Conservation (phyloP, 768 basidiomycete genomes). For the Hemileccinum rubropunctum region DNA sequence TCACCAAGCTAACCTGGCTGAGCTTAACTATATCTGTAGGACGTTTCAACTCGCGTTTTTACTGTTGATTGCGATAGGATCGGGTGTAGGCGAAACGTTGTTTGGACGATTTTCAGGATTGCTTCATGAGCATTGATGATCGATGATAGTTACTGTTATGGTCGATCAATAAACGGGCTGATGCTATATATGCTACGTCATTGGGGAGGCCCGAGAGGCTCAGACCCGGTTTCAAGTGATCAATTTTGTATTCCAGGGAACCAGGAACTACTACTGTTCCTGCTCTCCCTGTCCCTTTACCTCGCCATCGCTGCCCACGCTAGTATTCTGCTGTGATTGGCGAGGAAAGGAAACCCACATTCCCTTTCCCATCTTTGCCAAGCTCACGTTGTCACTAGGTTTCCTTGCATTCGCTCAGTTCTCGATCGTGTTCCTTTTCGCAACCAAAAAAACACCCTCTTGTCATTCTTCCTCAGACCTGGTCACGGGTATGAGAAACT, state of each 20-base stretch:
- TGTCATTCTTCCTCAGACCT: constrained; percentile 44
- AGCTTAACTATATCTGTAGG: constrained; percentile 38
- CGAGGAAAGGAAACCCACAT: too few relatives aligned
- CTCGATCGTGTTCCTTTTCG: constrained; percentile 54
- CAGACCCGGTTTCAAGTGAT: too few relatives aligned
- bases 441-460: constrained; percentile 55
- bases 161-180: too few relatives aligned
- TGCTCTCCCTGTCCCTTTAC: too few relatives aligned
- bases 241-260: too few relatives aligned
- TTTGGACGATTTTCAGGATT: constrained; percentile 48
- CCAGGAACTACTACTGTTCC: too few relatives aligned
- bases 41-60: constrained; percentile 64
- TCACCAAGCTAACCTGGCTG: background rate
- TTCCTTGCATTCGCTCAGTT: constrained; percentile 61
- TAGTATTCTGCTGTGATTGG: too few relatives aligned
- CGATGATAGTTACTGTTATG: too few relatives aligned
- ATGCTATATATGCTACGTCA: too few relatives aligned
- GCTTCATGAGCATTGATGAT: constrained; percentile 15
- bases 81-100: constrained; percentile 62
- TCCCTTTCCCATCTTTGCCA: background rate
- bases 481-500: constrained; percentile 53
- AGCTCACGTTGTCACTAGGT: constrained; percentile 31
- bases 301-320: too few relatives aligned
- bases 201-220: too few relatives aligned
- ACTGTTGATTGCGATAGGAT: constrained; percentile 53